Conservation (phyloP, 2,329 filamentous ascomycete genomes). For the Alternaria rosae region DNA sequence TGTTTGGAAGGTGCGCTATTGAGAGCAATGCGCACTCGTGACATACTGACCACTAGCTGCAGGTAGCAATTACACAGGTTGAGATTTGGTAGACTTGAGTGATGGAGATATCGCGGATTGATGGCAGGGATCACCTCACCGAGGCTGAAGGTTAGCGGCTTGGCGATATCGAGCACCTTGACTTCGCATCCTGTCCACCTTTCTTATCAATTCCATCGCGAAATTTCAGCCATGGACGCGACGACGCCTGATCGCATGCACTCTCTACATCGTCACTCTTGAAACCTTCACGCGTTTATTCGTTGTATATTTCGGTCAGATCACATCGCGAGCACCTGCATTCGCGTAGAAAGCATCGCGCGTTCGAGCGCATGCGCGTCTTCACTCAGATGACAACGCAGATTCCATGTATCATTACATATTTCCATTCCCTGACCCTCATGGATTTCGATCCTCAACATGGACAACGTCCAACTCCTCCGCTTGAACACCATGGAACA, state of each 20-base stretch:
- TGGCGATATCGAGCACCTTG: conserved; percentile 12
- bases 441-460: conserved; percentile 24
- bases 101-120: not conserved
- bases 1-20: conserved; percentile 13
- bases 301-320: not conserved
- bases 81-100: conserved; percentile 1
- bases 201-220: not conserved
- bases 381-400: not conserved
- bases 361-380: not conserved
- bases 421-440: too few relatives aligned
- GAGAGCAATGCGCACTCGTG: conserved; percentile 25
- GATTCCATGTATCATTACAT: too few relatives aligned
- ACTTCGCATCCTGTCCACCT: not conserved
- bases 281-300: not conserved
- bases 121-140: conserved; percentile 19
- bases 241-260: not conserved
- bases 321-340: not conserved
- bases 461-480: conserved; percentile 31
- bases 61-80: conserved; percentile 6
- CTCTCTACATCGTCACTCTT: not conserved
- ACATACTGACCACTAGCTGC: conserved; percentile 25
- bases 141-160: conserved; percentile 38
- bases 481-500: conserved; percentile 31
- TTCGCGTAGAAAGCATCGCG: not conserved
- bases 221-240: not conserved